Conservation (phyloP, 176 grass and related monocot genomes). For the Juncus effusus region DNA sequence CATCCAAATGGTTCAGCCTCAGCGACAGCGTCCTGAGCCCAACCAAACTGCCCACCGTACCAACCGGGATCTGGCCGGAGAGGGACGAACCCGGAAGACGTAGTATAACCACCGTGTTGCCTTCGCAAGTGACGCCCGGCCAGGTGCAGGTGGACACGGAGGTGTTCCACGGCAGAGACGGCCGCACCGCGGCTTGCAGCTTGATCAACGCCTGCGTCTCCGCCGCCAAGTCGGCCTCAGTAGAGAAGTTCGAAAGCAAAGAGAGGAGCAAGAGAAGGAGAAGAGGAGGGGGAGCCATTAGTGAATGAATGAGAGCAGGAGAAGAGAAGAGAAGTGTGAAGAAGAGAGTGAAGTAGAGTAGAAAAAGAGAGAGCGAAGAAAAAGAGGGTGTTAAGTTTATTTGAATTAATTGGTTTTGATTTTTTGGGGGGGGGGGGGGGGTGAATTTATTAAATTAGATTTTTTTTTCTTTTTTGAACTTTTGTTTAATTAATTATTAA, state of each 20-base stretch:
- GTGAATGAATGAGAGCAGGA: not conserved
- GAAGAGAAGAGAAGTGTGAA: not conserved
- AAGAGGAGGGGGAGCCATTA: slow-evolving; percentile 12
- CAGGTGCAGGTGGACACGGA: slow-evolving; percentile 57
- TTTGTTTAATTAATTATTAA: too few relatives aligned
- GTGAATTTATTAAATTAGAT: slow-evolving; percentile 20
- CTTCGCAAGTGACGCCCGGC: slow-evolving; percentile 59
- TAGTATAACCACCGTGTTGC: slow-evolving; percentile 53
- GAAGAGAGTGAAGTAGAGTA: not conserved
- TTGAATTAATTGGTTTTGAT: slow-evolving; percentile 18
- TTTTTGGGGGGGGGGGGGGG: not conserved
- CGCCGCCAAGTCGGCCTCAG: slow-evolving; percentile 12
- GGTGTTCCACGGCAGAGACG: slow-evolving; percentile 65
- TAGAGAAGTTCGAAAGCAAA: not conserved
- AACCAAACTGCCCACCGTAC: slow-evolving; percentile 62
- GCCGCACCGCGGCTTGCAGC: slow-evolving; percentile 59
- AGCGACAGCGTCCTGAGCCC: slow-evolving; percentile 86
- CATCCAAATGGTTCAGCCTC: slow-evolving; percentile 75
- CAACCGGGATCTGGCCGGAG: slow-evolving; percentile 62
- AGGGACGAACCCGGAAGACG: slow-evolving; percentile 74
- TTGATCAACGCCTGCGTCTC: slow-evolving; percentile 51
- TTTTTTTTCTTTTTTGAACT: not conserved
- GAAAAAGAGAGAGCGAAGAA: not conserved
- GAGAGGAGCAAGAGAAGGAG: slow-evolving; percentile 5
- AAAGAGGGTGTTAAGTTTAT: slow-evolving; percentile 6